Percentiles rank a stretch among this genome's conserved stretches.
Evolutionary conservation across 306 rosid species (phyloP).

Genomic region (Fragaria vesca): DNA sequence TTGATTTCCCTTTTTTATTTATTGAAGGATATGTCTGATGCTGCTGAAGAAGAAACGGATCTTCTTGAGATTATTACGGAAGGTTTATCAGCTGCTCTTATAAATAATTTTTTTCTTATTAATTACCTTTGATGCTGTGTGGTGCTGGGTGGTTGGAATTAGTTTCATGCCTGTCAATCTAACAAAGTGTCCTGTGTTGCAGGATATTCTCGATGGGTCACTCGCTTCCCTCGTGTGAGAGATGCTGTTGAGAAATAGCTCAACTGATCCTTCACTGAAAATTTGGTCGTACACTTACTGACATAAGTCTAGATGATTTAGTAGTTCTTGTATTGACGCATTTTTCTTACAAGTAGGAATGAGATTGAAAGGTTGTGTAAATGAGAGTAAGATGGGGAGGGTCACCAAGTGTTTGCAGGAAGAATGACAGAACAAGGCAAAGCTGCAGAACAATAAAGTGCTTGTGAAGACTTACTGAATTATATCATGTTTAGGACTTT

Average conservation of each 20-base stretch:
- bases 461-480: no score
- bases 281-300: background rate
- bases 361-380: background rate
- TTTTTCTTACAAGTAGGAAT: background rate
- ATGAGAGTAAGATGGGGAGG: background rate
- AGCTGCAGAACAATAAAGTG: no score
- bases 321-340: slow-evolving; percentile 6
- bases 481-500: no score
- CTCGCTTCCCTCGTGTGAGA: slow-evolving; percentile 61
- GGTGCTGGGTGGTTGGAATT: background rate
- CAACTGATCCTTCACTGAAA: background rate
- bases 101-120: background rate
- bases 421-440: no score
- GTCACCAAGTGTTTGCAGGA: no score
- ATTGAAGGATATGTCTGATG: slow-evolving; percentile 51
- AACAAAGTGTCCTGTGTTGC: slow-evolving; percentile 16
- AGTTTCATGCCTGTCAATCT: background rate
- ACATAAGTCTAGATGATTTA: background rate
- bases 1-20: slow-evolving; percentile 4
- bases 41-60: slow-evolving; percentile 54
- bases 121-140: background rate
- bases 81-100: slow-evolving; percentile 36
- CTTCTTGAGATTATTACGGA: slow-evolving; percentile 63
- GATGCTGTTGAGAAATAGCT: slow-evolving; percentile 35
- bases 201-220: slow-evolving; percentile 78